Evolutionary conservation across 75 land plant genomes (phyloP), one percentile per base, ranked within the genome.

Genomic region (Picea glauca): DNA sequence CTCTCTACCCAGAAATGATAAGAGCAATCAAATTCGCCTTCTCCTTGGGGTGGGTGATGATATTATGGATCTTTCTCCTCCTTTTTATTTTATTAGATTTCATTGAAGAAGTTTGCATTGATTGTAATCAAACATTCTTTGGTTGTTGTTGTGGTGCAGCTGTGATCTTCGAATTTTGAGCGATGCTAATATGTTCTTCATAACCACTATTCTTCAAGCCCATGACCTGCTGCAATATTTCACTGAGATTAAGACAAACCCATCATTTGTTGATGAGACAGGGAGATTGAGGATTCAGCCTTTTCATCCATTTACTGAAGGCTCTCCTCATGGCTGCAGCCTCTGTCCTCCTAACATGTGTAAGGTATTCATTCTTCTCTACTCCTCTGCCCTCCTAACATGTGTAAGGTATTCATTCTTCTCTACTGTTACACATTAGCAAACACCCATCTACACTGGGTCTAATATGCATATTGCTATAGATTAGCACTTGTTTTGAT

Each of bases 271-370:
- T 9, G 91, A 87, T 75, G 89, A 88, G 23, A 62, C 76, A 30
- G 96, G 93, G 58, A 83, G 81, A 74, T 86, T 94, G 11, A 86
- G 92, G 63, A 88, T 94, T 40, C 62, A 79, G 0, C 96, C 98
- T 43, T 93, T 84, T 80, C 96, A 93, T 80, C 81, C 88, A 15
- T 78, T 73, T 63, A 76, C 65, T 26, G 60, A 61, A 59, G 40
- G 43, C 11, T 64, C 89, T 57, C 84, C 87, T 72, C 96, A 94
- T 81, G 90, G 89, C 17, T 94, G 98, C 79, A 40, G 1, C 56
- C 81, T 89, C 33, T 94, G 98, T 80, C 98, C 93, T 83, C 88
- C 87, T 7, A 94, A 93, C 79, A 84, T 94, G 91, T 94, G 98
- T 88, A 94, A 94, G 97, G 97, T 94, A 82, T 50, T 13, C 12